Conservation (phyloP, 148 eudicot species). For the Drosera capensis region DNA sequence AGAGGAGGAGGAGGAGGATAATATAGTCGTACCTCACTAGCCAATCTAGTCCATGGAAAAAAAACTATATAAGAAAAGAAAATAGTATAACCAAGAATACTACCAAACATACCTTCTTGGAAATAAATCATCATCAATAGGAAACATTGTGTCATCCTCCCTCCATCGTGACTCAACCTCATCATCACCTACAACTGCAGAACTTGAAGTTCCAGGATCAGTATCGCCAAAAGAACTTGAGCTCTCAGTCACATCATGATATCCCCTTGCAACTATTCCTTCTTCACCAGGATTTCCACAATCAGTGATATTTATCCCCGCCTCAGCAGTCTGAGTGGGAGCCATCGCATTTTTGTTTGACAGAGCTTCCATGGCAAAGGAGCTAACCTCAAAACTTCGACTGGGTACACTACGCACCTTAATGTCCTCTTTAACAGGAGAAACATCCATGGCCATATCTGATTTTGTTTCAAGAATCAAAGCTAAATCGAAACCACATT, state of each 20-base stretch:
- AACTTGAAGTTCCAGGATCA: slow-evolving; percentile 24
- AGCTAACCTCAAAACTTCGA: slow-evolving; percentile 22
- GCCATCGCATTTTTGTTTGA: slow-evolving; percentile 8
- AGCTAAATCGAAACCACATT: slow-evolving; percentile 34
- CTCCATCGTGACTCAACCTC: slow-evolving; percentile 38
- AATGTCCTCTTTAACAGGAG: slow-evolving; percentile 17
- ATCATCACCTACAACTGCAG: slow-evolving; percentile 17
- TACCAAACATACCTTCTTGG: slow-evolving; percentile 31
- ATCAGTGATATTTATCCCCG: slow-evolving; percentile 23
- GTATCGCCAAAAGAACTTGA: slow-evolving; percentile 64
- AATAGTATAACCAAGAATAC: no score
- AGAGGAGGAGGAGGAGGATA: no score
- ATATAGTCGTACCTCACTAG: no score
- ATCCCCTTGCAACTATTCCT: slow-evolving; percentile 10
- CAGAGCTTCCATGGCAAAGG: slow-evolving; percentile 16
- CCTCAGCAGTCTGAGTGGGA: slow-evolving; percentile 10
- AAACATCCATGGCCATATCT: slow-evolving; percentile 18
- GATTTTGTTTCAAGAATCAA: slow-evolving; percentile 19
- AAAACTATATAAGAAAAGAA: no score
- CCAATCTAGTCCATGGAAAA: no score
- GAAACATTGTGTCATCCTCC: slow-evolving; percentile 18
- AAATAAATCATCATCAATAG: slow-evolving; percentile 28
- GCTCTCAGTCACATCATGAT: slow-evolving; percentile 40
- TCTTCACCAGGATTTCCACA: slow-evolving; percentile 15
- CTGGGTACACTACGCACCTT: slow-evolving; percentile 12